Conservation (phyloP, 441 rosid genomes). For the Sinapis alba region DNA sequence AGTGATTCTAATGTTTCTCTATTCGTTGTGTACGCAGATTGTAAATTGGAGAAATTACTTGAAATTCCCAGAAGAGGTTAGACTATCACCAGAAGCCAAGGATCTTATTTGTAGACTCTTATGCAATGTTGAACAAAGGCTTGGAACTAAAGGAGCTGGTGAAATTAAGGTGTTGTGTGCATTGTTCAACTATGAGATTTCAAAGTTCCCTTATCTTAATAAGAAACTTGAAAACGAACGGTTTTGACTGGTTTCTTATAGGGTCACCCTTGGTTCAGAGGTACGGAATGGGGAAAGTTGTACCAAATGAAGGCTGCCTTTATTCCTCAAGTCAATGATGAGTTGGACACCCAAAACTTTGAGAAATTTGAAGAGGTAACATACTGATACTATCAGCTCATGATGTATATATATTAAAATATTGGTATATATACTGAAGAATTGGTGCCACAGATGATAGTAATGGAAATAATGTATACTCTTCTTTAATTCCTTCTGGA, state of each 20-base stretch:
- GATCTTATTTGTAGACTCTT: slow-evolving; percentile 85
- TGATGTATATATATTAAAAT: slow-evolving; percentile 5
- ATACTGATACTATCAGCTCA: slow-evolving; percentile 19
- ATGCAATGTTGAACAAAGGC: slow-evolving; percentile 89
- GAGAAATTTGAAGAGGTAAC: slow-evolving; percentile 97
- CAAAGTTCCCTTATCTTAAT: not conserved
- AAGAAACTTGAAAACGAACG: not conserved
- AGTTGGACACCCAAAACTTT: slow-evolving; percentile 94
- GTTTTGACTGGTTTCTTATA: slow-evolving; percentile 42
- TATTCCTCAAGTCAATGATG: slow-evolving; percentile 95
- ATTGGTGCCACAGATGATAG: slow-evolving; percentile 16
- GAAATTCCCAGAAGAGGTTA: slow-evolving; percentile 96
- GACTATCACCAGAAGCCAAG: slow-evolving; percentile 86
- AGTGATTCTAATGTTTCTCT: not conserved
- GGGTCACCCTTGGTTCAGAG: slow-evolving; percentile 94
- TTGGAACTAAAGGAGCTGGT: slow-evolving; percentile 88
- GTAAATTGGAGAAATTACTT: slow-evolving; percentile 96
- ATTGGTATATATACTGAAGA: slow-evolving; percentile 8
- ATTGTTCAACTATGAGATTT: slow-evolving; percentile 43
- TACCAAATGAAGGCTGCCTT: slow-evolving; percentile 94
- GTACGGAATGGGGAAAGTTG: slow-evolving; percentile 79
- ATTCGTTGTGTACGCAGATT: slow-evolving; percentile 54
- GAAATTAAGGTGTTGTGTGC: slow-evolving; percentile 83
- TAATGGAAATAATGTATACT: slow-evolving; percentile 24
- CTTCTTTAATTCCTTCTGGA: slow-evolving; percentile 38